Evolutionary conservation across 2,329 filamentous ascomycete genomes (phyloP).

Genomic region (Juglanconis juglandina): DNA sequence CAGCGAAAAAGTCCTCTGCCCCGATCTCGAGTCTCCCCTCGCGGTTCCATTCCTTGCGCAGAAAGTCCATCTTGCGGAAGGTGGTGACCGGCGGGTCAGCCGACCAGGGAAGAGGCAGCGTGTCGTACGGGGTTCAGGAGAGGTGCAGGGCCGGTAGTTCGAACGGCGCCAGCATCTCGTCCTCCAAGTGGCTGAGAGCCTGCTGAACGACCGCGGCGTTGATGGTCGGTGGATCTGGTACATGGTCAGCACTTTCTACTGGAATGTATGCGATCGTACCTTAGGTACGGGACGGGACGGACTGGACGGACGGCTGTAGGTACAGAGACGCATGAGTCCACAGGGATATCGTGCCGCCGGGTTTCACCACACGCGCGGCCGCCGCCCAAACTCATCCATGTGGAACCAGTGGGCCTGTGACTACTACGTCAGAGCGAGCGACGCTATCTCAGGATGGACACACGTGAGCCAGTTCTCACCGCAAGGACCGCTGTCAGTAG

Average conservation of each 20-base stretch:
- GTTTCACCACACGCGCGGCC: conserved; percentile 41
- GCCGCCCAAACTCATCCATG: conserved; percentile 43
- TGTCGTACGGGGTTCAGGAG: conserved; percentile 34
- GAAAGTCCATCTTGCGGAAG: conserved; percentile 22
- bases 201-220: conserved; percentile 35
- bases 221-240: conserved; percentile 31
- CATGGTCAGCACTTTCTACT: background rate
- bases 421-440: background rate
- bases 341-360: conserved; percentile 46
- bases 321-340: conserved; percentile 33
- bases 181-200: conserved; percentile 34
- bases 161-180: conserved; percentile 33
- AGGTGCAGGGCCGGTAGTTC: conserved; percentile 35
- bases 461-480: conserved; percentile 14
- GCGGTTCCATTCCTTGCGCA: conserved; percentile 34
- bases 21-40: conserved; percentile 27
- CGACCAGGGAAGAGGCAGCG: conserved; percentile 43
- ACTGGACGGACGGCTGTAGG: conserved; percentile 21
- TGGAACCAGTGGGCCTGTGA: conserved; percentile 48
- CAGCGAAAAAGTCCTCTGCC: conserved; percentile 26
- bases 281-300: no score
- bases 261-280: background rate
- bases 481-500: conserved; percentile 25
- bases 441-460: background rate
- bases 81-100: conserved; percentile 19